A percentile compares a stretch with the other conserved stretches of the same genome.
Evolutionary conservation across 139 green algal genomes (phyloP).

Genomic region (Chlamydomonas urium): DNA sequence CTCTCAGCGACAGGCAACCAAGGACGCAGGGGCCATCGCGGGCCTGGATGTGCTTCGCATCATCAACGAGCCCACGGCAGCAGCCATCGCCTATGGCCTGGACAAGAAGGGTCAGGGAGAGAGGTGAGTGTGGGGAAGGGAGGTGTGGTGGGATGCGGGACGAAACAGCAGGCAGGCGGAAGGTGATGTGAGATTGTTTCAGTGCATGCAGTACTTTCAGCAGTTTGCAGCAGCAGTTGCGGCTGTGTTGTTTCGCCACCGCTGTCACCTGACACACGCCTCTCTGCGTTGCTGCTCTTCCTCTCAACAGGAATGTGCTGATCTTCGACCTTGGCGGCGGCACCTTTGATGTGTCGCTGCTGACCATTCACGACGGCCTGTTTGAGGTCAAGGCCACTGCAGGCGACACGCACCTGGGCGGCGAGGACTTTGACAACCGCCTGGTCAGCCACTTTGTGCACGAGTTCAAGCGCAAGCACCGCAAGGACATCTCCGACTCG

Average conservation of each 20-base stretch:
- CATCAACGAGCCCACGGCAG: conserved; percentile 99
- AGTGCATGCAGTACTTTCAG: too few relatives aligned
- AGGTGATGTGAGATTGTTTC: too few relatives aligned
- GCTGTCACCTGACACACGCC: too few relatives aligned
- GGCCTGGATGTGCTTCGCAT: conserved; percentile 97
- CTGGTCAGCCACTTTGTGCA: conserved; percentile 90
- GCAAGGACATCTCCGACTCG: conserved; percentile 89
- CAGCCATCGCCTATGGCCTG: conserved; percentile 87
- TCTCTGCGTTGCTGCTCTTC: not conserved
- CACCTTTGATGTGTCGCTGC: conserved; percentile 97
- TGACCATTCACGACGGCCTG: conserved; percentile 98
- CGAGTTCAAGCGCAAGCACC: conserved; percentile 99
- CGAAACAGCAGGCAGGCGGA: not conserved
- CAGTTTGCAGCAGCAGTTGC: too few relatives aligned
- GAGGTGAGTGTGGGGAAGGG: not conserved
- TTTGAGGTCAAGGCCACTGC: conserved; percentile 98
- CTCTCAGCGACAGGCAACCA: conserved; percentile 81
- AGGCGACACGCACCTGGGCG: conserved; percentile 96
- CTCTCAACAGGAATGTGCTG: conserved; percentile 67
- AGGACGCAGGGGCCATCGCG: conserved; percentile 87
- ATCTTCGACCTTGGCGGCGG: conserved; percentile 95
- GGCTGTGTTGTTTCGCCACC: too few relatives aligned
- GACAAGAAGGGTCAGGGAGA: conserved; percentile 65
- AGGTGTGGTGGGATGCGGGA: not conserved
- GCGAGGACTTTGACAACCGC: conserved; percentile 97